A percentile compares a stretch with the other conserved stretches of the same genome.
Conservation (phyloP, 768 basidiomycete species). For the Gelatoporia subvermispora region DNA sequence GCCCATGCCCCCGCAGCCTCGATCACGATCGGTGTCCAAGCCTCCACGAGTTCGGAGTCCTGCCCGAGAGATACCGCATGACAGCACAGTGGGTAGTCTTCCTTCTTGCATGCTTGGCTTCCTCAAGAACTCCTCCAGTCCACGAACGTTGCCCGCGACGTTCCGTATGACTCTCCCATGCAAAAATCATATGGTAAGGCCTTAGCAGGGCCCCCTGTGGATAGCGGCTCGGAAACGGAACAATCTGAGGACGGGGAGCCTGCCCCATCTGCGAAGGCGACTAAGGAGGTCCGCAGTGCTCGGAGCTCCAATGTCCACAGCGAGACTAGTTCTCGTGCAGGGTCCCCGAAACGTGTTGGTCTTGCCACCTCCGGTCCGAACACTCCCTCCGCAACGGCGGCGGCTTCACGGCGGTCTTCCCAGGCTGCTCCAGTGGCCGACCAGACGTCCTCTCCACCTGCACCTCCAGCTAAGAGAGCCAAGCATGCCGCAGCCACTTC, state of each 20-base stretch:
- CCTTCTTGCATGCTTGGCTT: not conserved
- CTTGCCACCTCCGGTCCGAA: constrained; percentile 5
- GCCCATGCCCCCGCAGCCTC: constrained; percentile 5
- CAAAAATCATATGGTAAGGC: no score
- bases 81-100: not conserved
- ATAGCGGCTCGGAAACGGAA: constrained; percentile 38
- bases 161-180: no score
- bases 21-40: constrained; percentile 5
- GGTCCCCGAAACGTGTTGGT: constrained; percentile 7
- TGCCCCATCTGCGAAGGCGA: constrained; percentile 4
- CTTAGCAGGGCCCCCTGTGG: constrained; percentile 13
- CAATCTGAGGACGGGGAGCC: constrained; percentile 14
- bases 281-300: not conserved
- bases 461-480: constrained; percentile 39
- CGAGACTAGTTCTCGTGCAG: constrained; percentile 4
- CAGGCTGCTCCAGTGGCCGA: constrained; percentile 24
- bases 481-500: constrained; percentile 26
- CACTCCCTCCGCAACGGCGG: not conserved
- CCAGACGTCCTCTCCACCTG: constrained; percentile 42
- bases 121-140: not conserved
- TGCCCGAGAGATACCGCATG: not conserved
- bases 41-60: constrained; percentile 5
- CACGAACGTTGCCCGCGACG: no score
- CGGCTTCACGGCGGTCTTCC: constrained; percentile 2
- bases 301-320: not conserved